These are phyloP conservation scores for Arbutus unedo DNA, from an alignment of 148 eudicot genomes.

Conservation along the genomic window DNA sequence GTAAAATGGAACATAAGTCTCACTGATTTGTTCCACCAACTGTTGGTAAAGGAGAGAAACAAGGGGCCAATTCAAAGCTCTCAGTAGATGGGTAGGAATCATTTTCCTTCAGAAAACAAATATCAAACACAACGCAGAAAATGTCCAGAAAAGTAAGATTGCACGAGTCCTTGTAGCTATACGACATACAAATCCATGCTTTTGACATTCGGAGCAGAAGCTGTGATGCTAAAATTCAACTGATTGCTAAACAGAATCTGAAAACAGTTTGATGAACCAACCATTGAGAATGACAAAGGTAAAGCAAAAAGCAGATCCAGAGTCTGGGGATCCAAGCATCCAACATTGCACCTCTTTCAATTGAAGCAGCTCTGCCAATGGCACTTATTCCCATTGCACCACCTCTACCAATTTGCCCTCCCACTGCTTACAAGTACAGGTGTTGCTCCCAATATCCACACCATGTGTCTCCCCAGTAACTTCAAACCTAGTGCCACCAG, in stretches of 20 bases:
- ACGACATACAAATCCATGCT: neutral
- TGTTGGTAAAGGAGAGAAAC: neutral
- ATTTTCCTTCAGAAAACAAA: neutral
- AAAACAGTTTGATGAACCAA: neutral
- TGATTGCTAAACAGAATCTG: neutral
- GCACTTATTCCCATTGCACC: too few species aligned
- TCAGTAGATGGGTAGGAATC: neutral
- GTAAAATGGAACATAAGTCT: neutral
- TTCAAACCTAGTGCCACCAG: too few species aligned
- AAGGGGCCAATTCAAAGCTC: neutral
- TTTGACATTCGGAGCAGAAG: neutral
- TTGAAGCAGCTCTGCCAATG: too few species aligned
- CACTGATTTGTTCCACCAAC: neutral
- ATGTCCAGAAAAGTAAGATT: neutral
- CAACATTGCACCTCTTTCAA: conserved; percentile 3
- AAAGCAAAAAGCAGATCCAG: neutral
- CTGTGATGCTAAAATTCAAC: neutral
- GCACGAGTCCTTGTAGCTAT: neutral
- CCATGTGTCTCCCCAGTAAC: too few species aligned
- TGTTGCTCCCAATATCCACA: too few species aligned
- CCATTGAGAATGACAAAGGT: neutral
- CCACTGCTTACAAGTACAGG: too few species aligned
- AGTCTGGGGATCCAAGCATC: neutral
- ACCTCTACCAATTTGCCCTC: too few species aligned
- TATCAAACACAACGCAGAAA: neutral